Conservation (phyloP, 202 grass and related monocot species). For the Elaeis oleifera region DNA sequence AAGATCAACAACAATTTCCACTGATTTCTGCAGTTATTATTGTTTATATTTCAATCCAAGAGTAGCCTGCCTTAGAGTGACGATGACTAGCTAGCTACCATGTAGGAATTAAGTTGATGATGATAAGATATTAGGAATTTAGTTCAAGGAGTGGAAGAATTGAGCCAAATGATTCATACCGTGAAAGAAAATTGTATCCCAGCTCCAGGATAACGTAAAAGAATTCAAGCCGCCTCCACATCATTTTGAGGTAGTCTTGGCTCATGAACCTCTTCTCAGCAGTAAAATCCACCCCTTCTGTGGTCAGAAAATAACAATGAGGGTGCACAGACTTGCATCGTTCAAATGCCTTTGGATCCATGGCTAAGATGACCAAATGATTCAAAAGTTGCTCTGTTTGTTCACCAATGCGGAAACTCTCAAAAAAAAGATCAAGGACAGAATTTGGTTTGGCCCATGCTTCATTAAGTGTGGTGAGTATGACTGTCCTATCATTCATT, state of each 20-base stretch:
- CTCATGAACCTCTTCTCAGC: conserved; percentile 42
- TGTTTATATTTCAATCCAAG: no score
- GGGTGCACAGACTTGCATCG: conserved; percentile 44
- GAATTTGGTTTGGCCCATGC: conserved; percentile 60
- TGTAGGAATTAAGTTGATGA: no score
- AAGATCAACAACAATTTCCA: no score
- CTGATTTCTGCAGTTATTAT: no score
- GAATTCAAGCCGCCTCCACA: conserved; percentile 42
- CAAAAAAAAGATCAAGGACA: conserved; percentile 81
- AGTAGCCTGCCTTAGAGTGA: no score
- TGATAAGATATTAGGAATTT: no score
- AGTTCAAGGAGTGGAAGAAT: no score
- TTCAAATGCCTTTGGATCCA: conserved; percentile 65
- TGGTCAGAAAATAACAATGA: conserved; percentile 59
- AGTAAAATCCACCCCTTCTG: conserved; percentile 39
- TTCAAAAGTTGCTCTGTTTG: conserved; percentile 45
- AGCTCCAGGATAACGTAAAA: conserved; percentile 54
- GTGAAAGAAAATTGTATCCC: conserved; percentile 76
- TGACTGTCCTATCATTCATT: conserved; percentile 51
- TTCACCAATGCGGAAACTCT: conserved; percentile 59
- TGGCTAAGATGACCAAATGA: conserved; percentile 70
- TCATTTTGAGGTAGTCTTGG: conserved; percentile 68
- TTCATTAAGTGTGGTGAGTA: conserved; percentile 75
- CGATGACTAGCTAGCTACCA: no score
- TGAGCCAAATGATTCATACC: conserved; percentile 21